A percentile compares a stretch with the other conserved stretches of the same genome.
Conservation (phyloP, 192 early-diverging fungal species). For the Umbelopsis isabellina region DNA sequence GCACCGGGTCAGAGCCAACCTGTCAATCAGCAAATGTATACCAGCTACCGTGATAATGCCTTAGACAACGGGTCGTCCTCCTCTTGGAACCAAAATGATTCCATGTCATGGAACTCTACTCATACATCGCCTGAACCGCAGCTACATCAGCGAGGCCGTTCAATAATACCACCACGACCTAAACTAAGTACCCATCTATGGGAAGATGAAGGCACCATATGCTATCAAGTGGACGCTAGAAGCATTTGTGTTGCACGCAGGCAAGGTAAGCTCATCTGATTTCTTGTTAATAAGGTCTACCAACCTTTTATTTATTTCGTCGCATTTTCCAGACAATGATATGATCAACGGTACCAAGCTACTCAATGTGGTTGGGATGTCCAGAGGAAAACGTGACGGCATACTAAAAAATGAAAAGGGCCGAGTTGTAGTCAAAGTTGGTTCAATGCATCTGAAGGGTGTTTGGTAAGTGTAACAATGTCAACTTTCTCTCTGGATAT, state of each 20-base stretch:
- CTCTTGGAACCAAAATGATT: conserved; percentile 4
- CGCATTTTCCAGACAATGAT: conserved; percentile 65
- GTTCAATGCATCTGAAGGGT: conserved; percentile 86
- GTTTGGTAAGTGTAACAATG: conserved; percentile 65
- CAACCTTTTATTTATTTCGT: background rate
- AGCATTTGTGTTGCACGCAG: conserved; percentile 80
- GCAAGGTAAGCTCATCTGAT: conserved; percentile 44
- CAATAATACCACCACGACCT: conserved; percentile 28
- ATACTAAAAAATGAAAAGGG: conserved; percentile 89
- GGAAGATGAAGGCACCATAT: conserved; percentile 83
- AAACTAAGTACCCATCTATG: conserved; percentile 76
- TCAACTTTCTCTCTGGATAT: background rate
- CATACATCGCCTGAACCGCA: background rate
- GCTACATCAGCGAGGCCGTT: background rate
- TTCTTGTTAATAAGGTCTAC: background rate
- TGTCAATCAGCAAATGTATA: conserved; percentile 8
- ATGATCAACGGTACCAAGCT: conserved; percentile 90
- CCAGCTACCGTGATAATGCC: background rate
- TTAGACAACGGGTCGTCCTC: background rate
- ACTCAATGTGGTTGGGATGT: conserved; percentile 86
- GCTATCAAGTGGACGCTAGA: conserved; percentile 81
- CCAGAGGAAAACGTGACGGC: conserved; percentile 83
- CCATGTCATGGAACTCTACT: conserved; percentile 8
- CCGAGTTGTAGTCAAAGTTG: conserved; percentile 82
- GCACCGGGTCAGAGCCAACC: background rate